A percentile compares a stretch with the other conserved stretches of the same genome.
Conservation (phyloP, 2,329 filamentous ascomycete genomes). For the Trichophyton mentagrophytes region DNA sequence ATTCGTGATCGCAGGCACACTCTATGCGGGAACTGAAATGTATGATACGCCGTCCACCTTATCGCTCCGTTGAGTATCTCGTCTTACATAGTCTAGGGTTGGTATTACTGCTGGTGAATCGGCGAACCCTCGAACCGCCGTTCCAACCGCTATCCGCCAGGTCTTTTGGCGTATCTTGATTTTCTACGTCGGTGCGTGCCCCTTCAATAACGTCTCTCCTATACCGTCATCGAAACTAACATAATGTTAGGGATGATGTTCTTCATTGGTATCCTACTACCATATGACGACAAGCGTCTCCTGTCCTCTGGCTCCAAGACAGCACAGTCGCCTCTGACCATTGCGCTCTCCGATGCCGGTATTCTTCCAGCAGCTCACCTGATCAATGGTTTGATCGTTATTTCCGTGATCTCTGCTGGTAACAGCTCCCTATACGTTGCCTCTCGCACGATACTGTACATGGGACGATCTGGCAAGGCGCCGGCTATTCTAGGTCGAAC, state of each 20-base stretch:
- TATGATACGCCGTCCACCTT: not conserved
- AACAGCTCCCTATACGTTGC: constrained; percentile 69
- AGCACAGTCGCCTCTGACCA: constrained; percentile 59
- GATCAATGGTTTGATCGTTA: constrained; percentile 64
- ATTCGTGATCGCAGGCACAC: constrained; percentile 21
- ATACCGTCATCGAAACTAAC: not conserved
- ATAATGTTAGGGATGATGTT: constrained; percentile 46
- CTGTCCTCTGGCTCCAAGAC: constrained; percentile 50
- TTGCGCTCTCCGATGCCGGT: constrained; percentile 60
- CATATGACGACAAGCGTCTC: constrained; percentile 52
- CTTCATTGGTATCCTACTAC: constrained; percentile 63
- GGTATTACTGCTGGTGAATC: constrained; percentile 27
- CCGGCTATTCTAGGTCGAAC: constrained; percentile 57
- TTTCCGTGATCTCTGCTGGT: constrained; percentile 58
- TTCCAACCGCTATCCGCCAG: constrained; percentile 33
- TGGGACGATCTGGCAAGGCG: constrained; percentile 61
- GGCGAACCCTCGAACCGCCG: constrained; percentile 33
- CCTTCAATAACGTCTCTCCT: not conserved
- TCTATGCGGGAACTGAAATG: constrained; percentile 7
- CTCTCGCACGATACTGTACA: constrained; percentile 60
- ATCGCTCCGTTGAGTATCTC: not conserved
- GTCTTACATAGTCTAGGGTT: constrained; percentile 17
- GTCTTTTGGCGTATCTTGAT: constrained; percentile 36
- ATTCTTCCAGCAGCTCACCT: constrained; percentile 62
- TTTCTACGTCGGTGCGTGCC: constrained; percentile 43